Evolutionary conservation across 192 early-diverging fungal genomes (phyloP), one percentile per base, ranked within the genome.

Genomic region (Mortierella alpina): DNA sequence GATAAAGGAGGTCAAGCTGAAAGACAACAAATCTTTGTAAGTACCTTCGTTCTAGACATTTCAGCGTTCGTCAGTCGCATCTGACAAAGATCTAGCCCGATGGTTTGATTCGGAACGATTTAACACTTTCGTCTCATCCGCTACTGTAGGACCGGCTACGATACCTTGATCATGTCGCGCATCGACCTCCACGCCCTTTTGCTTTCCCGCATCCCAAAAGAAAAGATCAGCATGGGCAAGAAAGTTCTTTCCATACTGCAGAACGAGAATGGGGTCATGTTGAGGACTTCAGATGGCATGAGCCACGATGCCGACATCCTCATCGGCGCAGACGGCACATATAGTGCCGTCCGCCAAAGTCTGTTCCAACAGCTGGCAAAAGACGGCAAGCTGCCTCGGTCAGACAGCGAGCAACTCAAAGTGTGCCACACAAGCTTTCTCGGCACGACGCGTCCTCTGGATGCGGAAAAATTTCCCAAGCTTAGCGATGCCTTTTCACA

Each of bases 11-110:
- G 46, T 70, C 41, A 40, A 39, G 5, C 23, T 60, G 22, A 47
- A 59, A 14, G 58, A 70, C 17, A 59, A 70, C 39, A 40, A 22
- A 10, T 13, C 47, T 3, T 10, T 70, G 68, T 70, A 68, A 15
- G 66, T 59, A 11, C 31, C 39, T 50, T 13, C 18, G 15, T 39
- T 23, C 23, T 15, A 39, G 2, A 18, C 7, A 4, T 60, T 60
- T 45, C 15, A 17, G 4, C 22, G 13, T 18, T 56, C 20, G 14
- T 22, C 20, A 6, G 22, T 62, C 4, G 56, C 23, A 13, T 23
- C 22, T 31, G 31, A 31, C 31, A 31, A 31, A 31, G 31, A 31
- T 31, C 31, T 31, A 31, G 31, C 31, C 31, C 31, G 31, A 31
- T 31, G 31, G 31, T 31, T 31, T 31, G 31, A 31, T 31, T 31